A percentile compares a stretch with the other conserved stretches of the same genome.
Conservation (phyloP, 208 protist genomes). For the Wallacemonas sp. region DNA sequence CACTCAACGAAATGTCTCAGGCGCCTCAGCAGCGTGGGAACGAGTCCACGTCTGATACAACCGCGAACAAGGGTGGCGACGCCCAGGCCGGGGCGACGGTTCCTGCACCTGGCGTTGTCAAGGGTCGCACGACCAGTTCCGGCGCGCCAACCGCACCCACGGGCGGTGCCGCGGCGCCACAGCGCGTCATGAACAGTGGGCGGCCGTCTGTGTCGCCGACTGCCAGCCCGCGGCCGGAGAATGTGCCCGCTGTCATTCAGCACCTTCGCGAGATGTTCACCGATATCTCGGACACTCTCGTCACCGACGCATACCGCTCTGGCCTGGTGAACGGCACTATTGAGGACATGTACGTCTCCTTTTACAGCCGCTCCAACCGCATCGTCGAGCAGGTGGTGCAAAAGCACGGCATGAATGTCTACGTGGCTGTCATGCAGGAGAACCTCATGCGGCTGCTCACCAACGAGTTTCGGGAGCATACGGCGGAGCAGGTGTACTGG, state of each 20-base stretch:
- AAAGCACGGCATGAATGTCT: constrained; percentile 24
- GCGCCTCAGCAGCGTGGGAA: no score
- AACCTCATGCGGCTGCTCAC: constrained; percentile 37
- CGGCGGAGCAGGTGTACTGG: constrained; percentile 27
- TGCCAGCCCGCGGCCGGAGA: constrained; percentile 8
- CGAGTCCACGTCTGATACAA: no score
- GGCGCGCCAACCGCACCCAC: no score
- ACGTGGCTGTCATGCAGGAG: constrained; percentile 30
- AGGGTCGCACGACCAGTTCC: no score
- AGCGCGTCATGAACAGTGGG: no score
- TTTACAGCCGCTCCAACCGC: constrained; percentile 21
- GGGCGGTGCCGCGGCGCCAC: no score
- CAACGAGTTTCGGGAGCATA: constrained; percentile 28
- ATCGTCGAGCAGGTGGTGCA: constrained; percentile 30
- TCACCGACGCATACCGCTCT: constrained; percentile 53
- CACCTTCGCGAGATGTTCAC: constrained; percentile 70
- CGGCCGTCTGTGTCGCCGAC: constrained; percentile 3
- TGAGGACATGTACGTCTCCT: constrained; percentile 47
- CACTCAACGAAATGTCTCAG: no score
- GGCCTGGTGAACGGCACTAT: constrained; percentile 43
- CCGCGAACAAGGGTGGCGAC: no score
- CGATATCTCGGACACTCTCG: constrained; percentile 40
- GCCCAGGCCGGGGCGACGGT: no score
- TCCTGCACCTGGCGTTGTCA: no score
- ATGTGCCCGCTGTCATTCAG: constrained; percentile 34